Evolutionary conservation across 805 yeast genomes (phyloP).

Genomic region (Metschnikowia continentalis): DNA sequence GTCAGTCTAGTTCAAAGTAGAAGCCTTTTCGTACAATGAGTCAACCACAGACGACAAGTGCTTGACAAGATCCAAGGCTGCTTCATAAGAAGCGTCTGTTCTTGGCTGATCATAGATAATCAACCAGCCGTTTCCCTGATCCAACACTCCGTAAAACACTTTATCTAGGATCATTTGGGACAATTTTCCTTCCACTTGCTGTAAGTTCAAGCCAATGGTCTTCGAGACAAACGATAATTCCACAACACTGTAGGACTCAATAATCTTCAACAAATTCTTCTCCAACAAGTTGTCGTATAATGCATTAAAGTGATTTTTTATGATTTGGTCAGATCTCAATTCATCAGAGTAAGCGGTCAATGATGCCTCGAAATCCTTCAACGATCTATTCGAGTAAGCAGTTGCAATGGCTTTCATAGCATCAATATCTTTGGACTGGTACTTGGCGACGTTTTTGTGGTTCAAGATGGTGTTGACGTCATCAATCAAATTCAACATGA

Average conservation of each 20-base stretch:
- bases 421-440: conserved; percentile 80
- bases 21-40: conserved; percentile 88
- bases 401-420: conserved; percentile 93
- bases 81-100: conserved; percentile 82
- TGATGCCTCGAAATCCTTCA: conserved; percentile 87
- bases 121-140: conserved; percentile 98
- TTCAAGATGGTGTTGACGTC: conserved; percentile 77
- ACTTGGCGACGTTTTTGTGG: conserved; percentile 65
- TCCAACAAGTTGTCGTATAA: conserved; percentile 89
- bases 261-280: conserved; percentile 88
- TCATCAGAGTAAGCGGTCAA: conserved; percentile 66
- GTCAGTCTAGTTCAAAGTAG: conserved; percentile 57
- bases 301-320: conserved; percentile 87
- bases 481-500: conserved; percentile 83
- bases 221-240: conserved; percentile 86
- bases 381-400: conserved; percentile 85
- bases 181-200: conserved; percentile 89
- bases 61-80: conserved; percentile 80
- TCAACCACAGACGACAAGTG: conserved; percentile 88
- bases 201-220: conserved; percentile 79
- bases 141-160: conserved; percentile 92
- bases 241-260: conserved; percentile 95
- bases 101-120: conserved; percentile 85
- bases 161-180: conserved; percentile 96
- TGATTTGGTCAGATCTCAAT: conserved; percentile 79